Evolutionary conservation across 2,329 filamentous ascomycete species (phyloP).

Genomic region (Thielaviopsis euricoi): DNA sequence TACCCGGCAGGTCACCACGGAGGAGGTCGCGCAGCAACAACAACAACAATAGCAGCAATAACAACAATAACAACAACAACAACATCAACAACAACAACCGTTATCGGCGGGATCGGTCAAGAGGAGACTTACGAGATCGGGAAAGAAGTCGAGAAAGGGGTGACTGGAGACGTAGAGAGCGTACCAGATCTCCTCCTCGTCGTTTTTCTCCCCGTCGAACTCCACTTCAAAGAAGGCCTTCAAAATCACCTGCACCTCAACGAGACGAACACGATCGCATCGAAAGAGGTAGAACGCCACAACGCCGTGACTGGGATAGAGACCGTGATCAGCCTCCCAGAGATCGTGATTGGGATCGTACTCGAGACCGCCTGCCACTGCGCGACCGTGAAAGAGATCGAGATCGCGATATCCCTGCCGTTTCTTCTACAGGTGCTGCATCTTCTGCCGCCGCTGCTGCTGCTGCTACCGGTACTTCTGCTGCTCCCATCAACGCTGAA

Average conservation of each 20-base stretch:
- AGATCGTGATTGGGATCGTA: constrained; percentile 17
- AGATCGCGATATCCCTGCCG: constrained; percentile 8
- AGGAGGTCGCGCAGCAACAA: constrained; percentile 24
- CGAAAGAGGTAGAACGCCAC: constrained; percentile 23
- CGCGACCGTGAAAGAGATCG: constrained; percentile 17
- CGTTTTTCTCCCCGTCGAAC: constrained; percentile 22
- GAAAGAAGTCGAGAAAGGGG: constrained; percentile 6
- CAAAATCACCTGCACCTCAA: constrained; percentile 10
- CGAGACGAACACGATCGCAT: constrained; percentile 21
- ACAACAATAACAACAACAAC: too few species aligned
- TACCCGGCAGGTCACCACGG: constrained; percentile 27
- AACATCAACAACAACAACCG: constrained; percentile 20
- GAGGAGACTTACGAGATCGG: constrained; percentile 25
- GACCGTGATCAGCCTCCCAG: constrained; percentile 19
- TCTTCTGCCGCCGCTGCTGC: too few species aligned
- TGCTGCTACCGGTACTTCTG: too few species aligned
- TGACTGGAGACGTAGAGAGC: constrained; percentile 16
- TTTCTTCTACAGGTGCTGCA: neutral
- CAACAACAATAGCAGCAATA: too few species aligned
- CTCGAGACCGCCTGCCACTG: constrained; percentile 8
- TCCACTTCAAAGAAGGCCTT: constrained; percentile 16
- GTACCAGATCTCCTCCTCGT: constrained; percentile 20
- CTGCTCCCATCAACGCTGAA: neutral
- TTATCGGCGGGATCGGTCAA: constrained; percentile 26
- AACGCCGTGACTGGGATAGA: constrained; percentile 20